phyloP scores from a whole-genome alignment of 83 land plant genomes.

The Picea engelmannii region DNA sequence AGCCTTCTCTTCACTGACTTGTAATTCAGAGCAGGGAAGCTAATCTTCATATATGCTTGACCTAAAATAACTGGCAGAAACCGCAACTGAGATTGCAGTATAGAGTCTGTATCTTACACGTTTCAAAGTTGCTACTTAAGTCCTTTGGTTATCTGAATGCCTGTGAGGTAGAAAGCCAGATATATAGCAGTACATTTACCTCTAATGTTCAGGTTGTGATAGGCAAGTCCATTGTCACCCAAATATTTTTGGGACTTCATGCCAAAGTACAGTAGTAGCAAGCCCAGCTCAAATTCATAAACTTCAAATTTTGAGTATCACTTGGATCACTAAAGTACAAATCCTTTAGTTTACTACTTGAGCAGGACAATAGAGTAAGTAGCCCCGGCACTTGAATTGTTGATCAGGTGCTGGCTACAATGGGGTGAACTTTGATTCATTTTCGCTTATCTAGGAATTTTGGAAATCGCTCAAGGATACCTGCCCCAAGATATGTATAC shows the following conservation, averaged over 20 bases:
- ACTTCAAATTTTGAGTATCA: not conserved
- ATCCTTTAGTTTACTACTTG: constrained; percentile 10
- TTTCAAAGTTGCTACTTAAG: constrained; percentile 6
- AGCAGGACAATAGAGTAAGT: not conserved
- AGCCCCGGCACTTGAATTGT: constrained; percentile 9
- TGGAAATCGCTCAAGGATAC: constrained; percentile 6
- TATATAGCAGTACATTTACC: not conserved
- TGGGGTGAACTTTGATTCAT: not conserved
- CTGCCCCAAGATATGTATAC: constrained; percentile 5
- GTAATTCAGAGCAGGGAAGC: not conserved
- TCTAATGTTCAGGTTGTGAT: not conserved
- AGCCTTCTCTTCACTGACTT: not conserved
- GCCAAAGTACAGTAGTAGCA: not conserved
- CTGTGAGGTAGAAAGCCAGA: no score
- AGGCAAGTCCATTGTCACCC: not conserved
- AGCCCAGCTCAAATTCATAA: not conserved
- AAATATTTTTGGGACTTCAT: not conserved
- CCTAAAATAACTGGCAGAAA: constrained; percentile 1
- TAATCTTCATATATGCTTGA: constrained; percentile 8
- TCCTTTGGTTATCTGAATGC: not conserved
- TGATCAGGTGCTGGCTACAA: constrained; percentile 1
- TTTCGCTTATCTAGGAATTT: not conserved
- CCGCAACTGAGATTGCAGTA: constrained; percentile 9
- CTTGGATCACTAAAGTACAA: not conserved
- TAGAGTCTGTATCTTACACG: constrained; percentile 7